Percentiles rank a stretch among this genome's conserved stretches.
Conservation (phyloP, 352 stramenopile genomes). For the Phytophthora cactorum region DNA sequence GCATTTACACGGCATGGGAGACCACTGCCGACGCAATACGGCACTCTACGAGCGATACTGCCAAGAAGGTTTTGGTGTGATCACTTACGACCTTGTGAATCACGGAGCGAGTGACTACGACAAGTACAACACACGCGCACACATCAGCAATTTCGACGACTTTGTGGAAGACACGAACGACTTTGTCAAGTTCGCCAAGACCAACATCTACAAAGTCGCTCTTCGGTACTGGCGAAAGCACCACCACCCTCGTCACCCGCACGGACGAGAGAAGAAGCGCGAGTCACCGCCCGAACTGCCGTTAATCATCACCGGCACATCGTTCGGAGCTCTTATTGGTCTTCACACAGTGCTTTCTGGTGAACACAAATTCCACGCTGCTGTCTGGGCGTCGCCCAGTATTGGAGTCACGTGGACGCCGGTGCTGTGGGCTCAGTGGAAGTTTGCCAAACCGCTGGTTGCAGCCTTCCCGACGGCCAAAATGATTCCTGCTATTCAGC, state of each 20-base stretch:
- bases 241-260: constrained; percentile 35
- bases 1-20: constrained; percentile 66
- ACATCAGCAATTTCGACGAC: constrained; percentile 45
- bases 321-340: constrained; percentile 46
- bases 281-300: constrained; percentile 32
- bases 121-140: constrained; percentile 39
- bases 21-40: constrained; percentile 61
- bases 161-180: constrained; percentile 57
- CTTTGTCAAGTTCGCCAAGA: constrained; percentile 49
- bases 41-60: constrained; percentile 57
- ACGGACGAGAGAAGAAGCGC: constrained; percentile 29
- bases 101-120: constrained; percentile 50
- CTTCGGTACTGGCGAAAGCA: constrained; percentile 44
- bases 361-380: constrained; percentile 47
- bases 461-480: constrained; percentile 42
- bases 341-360: constrained; percentile 48
- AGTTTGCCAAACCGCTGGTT: constrained; percentile 37
- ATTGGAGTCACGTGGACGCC: constrained; percentile 49
- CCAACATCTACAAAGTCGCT: constrained; percentile 34
- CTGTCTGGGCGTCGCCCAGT: constrained; percentile 40
- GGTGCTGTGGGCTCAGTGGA: constrained; percentile 43
- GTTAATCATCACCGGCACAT: constrained; percentile 48
- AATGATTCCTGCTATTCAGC: constrained; percentile 46
- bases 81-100: constrained; percentile 62
- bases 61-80: constrained; percentile 54